A percentile compares a stretch with the other conserved stretches of the same genome.
Conservation (phyloP, 768 basidiomycete species). For the Collybia sordida region DNA sequence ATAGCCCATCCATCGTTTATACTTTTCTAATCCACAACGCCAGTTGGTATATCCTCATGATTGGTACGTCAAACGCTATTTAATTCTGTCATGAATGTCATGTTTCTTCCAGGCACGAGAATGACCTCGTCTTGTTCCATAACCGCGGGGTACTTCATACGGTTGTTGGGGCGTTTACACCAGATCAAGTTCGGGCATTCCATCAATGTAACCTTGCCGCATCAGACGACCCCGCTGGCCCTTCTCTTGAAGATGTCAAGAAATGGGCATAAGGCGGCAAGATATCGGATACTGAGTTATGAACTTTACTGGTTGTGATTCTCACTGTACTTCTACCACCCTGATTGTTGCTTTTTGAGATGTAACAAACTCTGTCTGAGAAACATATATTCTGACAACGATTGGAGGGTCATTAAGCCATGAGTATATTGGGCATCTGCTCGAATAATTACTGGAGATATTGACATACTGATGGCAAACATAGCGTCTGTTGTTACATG, state of each 20-base stretch:
- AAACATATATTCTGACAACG: too few species aligned
- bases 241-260: conserved; percentile 63
- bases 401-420: too few species aligned
- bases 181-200: conserved; percentile 70
- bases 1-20: not conserved
- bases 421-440: too few species aligned
- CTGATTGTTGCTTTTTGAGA: too few species aligned
- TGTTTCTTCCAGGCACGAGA: conserved; percentile 34
- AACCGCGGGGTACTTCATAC: conserved; percentile 82
- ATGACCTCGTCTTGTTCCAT: conserved; percentile 83
- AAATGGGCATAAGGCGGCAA: conserved; percentile 43
- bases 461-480: too few species aligned
- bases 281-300: not conserved
- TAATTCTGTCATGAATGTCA: not conserved
- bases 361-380: too few species aligned
- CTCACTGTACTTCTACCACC: not conserved
- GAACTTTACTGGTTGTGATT: not conserved
- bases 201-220: conserved; percentile 90
- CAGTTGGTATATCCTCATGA: conserved; percentile 88
- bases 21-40: not conserved
- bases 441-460: too few species aligned
- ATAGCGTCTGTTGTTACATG: too few species aligned
- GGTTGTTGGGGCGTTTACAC: conserved; percentile 75
- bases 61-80: conserved; percentile 46
- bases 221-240: conserved; percentile 68